These are phyloP conservation scores for Colletotrichum gigasporum DNA, from an alignment of 2,329 filamentous ascomycete species.

Conservation along the genomic window DNA sequence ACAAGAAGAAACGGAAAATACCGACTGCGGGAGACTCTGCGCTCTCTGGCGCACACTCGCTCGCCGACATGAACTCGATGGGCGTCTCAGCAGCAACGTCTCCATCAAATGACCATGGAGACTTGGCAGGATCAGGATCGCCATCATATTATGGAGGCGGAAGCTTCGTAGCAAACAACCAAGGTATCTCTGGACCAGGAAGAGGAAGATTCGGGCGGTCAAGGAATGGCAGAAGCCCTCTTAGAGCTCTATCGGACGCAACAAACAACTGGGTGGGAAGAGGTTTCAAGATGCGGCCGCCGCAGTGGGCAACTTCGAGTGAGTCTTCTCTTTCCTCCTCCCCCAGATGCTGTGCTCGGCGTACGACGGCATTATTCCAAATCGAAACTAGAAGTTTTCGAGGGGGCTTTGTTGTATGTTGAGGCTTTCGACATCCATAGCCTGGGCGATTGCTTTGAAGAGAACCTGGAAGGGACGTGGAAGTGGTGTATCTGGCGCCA, in stretches of 20 bases:
- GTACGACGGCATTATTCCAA: no score
- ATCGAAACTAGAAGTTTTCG: no score
- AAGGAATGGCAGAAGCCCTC: conserved; percentile 68
- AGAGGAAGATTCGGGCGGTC: conserved; percentile 83
- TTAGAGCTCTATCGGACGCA: conserved; percentile 68
- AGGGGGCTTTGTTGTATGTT: background rate
- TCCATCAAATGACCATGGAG: conserved; percentile 44
- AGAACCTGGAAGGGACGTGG: no score
- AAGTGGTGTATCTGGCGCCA: no score
- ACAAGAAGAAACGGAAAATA: conserved; percentile 99
- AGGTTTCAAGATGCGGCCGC: conserved; percentile 54
- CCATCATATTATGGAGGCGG: conserved; percentile 53
- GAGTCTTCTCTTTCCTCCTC: conserved; percentile 40
- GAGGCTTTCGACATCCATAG: background rate
- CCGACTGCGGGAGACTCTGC: conserved; percentile 80
- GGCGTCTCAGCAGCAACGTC: conserved; percentile 43
- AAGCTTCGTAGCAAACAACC: conserved; percentile 58
- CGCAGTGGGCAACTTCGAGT: conserved; percentile 57
- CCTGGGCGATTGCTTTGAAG: no score
- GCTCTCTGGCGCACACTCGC: conserved; percentile 47
- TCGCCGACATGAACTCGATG: conserved; percentile 43
- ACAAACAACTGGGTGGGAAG: conserved; percentile 65
- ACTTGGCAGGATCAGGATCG: conserved; percentile 40
- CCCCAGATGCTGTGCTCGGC: background rate
- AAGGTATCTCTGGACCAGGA: conserved; percentile 80